Percentiles rank a stretch among this genome's conserved stretches.
Conservation (phyloP, 441 rosid genomes). For the Euphorbia schlechtendalii region DNA sequence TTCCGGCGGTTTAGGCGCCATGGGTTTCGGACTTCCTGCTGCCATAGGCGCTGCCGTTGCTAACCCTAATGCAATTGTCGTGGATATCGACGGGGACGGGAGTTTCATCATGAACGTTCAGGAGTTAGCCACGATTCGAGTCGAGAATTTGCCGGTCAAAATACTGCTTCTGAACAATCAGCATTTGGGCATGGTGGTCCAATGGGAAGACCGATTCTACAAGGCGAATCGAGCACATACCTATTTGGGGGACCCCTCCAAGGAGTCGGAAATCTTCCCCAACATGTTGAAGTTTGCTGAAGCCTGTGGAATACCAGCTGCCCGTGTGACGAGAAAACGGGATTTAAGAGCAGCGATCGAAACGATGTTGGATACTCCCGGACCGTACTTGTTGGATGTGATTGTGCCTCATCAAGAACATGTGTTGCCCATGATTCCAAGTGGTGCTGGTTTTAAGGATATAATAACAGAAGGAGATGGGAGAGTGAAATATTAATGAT, state of each 20-base stretch:
- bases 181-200: slow-evolving; percentile 95
- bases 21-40: slow-evolving; percentile 97
- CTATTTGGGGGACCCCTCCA: slow-evolving; percentile 67
- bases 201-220: slow-evolving; percentile 93
- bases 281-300: slow-evolving; percentile 76
- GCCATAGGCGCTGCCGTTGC: slow-evolving; percentile 97
- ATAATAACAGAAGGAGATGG: slow-evolving; percentile 87
- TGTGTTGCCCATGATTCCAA: slow-evolving; percentile 94
- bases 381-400: slow-evolving; percentile 83
- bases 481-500: slow-evolving; percentile 35
- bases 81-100: slow-evolving; percentile 95
- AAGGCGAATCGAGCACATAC: slow-evolving; percentile 94
- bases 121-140: slow-evolving; percentile 78
- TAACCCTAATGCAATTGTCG: slow-evolving; percentile 64
- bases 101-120: slow-evolving; percentile 93
- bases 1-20: slow-evolving; percentile 88
- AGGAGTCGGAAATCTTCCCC: slow-evolving; percentile 69
- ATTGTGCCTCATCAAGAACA: slow-evolving; percentile 95
- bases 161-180: slow-evolving; percentile 76
- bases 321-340: slow-evolving; percentile 62
- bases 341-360: slow-evolving; percentile 65
- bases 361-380: slow-evolving; percentile 84
- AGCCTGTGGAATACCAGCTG: slow-evolving; percentile 83
- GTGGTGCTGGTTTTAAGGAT: slow-evolving; percentile 82
- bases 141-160: slow-evolving; percentile 84